Evolutionary conservation across 768 basidiomycete species (phyloP).

Genomic region (Mycena venus): DNA sequence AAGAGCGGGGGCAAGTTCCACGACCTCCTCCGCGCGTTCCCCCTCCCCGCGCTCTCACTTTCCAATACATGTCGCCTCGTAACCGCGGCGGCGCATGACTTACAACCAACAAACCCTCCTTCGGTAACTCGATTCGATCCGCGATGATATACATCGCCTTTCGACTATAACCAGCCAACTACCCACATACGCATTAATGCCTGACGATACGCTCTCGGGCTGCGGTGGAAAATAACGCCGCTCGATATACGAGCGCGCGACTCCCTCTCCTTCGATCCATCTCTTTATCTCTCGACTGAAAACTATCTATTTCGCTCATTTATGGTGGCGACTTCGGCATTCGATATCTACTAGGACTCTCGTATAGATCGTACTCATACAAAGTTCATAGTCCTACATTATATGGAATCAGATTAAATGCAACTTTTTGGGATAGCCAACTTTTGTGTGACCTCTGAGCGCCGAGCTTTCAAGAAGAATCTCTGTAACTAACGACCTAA

Average conservation of each 20-base stretch:
- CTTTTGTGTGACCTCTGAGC: not conserved
- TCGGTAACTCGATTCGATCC: not conserved
- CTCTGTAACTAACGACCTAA: no score
- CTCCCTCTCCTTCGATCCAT: not conserved
- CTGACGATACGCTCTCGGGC: conserved; percentile 4
- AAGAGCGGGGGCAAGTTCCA: not conserved
- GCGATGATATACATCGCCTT: not conserved
- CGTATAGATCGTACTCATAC: no score
- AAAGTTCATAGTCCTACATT: not conserved
- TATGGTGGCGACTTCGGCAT: not conserved
- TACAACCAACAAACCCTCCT: not conserved
- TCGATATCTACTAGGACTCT: not conserved
- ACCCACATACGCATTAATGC: not conserved
- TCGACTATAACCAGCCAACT: not conserved
- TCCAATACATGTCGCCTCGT: not conserved
- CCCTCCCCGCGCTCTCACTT: not conserved
- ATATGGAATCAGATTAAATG: not conserved
- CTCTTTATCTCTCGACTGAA: not conserved
- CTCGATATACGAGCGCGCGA: not conserved
- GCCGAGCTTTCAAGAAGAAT: no score
- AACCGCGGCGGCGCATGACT: not conserved
- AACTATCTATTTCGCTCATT: not conserved
- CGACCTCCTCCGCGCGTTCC: not conserved
- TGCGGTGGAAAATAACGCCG: not conserved
- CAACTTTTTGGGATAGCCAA: not conserved